phyloP scores from a whole-genome alignment of 352 stramenopile genomes.

The Blastocystis sp. region DNA sequence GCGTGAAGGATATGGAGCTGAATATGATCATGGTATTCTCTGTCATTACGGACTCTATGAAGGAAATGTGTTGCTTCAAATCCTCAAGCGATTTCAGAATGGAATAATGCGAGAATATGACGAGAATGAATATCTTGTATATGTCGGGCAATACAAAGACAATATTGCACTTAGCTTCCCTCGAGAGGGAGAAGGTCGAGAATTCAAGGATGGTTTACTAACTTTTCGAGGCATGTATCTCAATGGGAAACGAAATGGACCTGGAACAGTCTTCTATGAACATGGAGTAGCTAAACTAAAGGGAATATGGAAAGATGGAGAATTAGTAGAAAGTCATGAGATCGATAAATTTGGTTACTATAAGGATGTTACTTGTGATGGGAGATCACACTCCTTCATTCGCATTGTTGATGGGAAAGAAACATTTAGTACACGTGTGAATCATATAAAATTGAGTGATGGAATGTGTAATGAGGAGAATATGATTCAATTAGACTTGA shows the following conservation, averaged over 20 bases:
- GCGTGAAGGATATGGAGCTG: slow-evolving; percentile 29
- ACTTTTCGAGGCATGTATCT: neutral
- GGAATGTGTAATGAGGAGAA: slow-evolving; percentile 7
- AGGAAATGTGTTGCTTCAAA: neutral
- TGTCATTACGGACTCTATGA: slow-evolving; percentile 21
- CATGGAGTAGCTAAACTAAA: slow-evolving; percentile 5
- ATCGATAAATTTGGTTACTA: slow-evolving; percentile 7
- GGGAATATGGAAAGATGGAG: slow-evolving; percentile 6
- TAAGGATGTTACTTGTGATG: slow-evolving; percentile 1
- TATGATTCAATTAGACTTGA: neutral
- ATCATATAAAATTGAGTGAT: slow-evolving; percentile 2
- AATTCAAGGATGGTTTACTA: slow-evolving; percentile 20
- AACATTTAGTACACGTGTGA: neutral
- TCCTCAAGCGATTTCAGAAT: neutral
- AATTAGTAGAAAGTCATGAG: neutral
- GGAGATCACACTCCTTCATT: neutral
- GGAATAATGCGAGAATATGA: neutral
- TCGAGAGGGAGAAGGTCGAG: slow-evolving; percentile 7
- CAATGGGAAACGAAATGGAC: slow-evolving; percentile 11
- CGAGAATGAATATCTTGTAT: neutral
- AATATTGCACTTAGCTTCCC: neutral
- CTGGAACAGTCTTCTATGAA: neutral
- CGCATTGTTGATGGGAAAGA: neutral
- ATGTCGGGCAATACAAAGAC: slow-evolving; percentile 20
- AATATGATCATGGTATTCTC: slow-evolving; percentile 19